A percentile compares a stretch with the other conserved stretches of the same genome.
phyloP scores from a whole-genome alignment of 345 rosid genomes.

The Brassica juncea region DNA sequence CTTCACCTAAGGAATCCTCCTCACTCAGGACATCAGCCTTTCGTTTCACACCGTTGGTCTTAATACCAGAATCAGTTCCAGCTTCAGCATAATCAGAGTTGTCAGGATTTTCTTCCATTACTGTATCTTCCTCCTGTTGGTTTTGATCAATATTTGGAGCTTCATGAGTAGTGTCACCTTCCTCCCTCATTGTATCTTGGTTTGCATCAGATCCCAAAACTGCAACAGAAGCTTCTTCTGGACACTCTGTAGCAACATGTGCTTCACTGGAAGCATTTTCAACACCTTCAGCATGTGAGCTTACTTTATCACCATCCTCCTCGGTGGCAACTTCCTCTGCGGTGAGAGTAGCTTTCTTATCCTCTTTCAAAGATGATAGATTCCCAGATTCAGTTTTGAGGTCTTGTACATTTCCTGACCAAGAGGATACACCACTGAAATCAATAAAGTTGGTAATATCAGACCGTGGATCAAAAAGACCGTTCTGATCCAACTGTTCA shows the following conservation, averaged over 20 bases:
- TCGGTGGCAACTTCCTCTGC: constrained; percentile 34
- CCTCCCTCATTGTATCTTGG: constrained; percentile 23
- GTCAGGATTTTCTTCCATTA: constrained; percentile 33
- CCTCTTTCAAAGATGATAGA: constrained; percentile 31
- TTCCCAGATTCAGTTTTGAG: constrained; percentile 28
- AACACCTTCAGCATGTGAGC: constrained; percentile 9
- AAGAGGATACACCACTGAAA: constrained; percentile 44
- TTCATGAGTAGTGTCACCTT: constrained; percentile 23
- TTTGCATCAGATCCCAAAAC: background rate
- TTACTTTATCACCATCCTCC: constrained; percentile 1
- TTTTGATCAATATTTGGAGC: constrained; percentile 19
- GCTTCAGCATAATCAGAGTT: constrained; percentile 39
- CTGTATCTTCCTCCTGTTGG: constrained; percentile 34
- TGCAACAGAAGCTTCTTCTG: background rate
- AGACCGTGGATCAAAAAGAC: constrained; percentile 42
- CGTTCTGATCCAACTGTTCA: constrained; percentile 38
- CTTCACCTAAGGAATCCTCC: constrained; percentile 54
- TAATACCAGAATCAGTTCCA: constrained; percentile 51
- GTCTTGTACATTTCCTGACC: constrained; percentile 44
- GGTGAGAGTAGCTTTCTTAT: constrained; percentile 20
- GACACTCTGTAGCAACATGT: background rate
- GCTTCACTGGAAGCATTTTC: background rate
- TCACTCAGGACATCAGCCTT: constrained; percentile 56
- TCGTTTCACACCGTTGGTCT: constrained; percentile 52
- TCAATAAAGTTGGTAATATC: constrained; percentile 45